Evolutionary conservation across 1,139 yeast species (phyloP), one percentile per base, ranked within the genome.

Genomic region (Yamadazyma pseudoaaseri): DNA sequence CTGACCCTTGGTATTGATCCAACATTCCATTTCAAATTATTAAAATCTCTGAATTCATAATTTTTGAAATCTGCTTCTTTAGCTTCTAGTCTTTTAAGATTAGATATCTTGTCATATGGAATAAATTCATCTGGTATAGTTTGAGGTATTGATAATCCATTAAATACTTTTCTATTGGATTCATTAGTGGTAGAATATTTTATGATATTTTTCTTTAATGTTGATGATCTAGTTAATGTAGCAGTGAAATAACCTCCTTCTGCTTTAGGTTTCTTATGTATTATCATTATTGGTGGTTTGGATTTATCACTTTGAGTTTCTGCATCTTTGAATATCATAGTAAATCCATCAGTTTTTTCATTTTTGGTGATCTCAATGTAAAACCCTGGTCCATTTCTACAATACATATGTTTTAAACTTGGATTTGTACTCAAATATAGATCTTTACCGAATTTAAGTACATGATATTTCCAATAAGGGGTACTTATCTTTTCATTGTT

Each of bases 401-500:
- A 72, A 44, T 70, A 73, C 30, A 73, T 54, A 47, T 78, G 83
- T 40, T 71, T 68, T 21, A 64, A 54, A 16, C 73, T 76, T 0
- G 85, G 85, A 45, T 77, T 79, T 1, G 85, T 79, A 2, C 83
- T 70, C 18, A 79, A 48, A 45, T 78, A 79, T 35, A 76, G 58
- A 38, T 66, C 68, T 25, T 64, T 65, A 4, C 79, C 77, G 33
- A 75, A 58, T 34, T 62, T 66, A 18, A 75, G 52, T 8, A 78
- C 59, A 46, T 79, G 86, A 47, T 77, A 79, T 48, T 79, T 79
- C 83, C 84, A 78, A 45, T 74, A 79, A 14, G 66, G 70, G 13
- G 57, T 45, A 12, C 44, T 31, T n/a, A 34, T 33, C 28, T 31
- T 34, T 7, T 33, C 35, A 14, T 39, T 38, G 13, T 27, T 35